Evolutionary conservation across 495 filamentous ascomycete genomes (phyloP).

Genomic region (Penicillium macrosclerotiorum): DNA sequence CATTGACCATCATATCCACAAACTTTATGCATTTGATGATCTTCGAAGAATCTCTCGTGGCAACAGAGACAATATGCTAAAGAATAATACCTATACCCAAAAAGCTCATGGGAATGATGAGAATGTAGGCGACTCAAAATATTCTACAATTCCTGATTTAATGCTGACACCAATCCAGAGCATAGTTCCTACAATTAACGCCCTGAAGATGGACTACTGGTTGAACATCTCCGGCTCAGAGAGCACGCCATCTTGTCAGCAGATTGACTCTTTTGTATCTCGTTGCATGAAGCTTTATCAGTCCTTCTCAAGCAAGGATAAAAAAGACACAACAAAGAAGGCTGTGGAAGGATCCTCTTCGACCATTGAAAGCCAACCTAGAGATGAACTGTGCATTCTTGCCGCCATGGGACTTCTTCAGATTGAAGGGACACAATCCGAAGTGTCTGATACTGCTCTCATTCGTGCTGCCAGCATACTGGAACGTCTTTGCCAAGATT

Average conservation of each 20-base stretch:
- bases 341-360: constrained; percentile 16
- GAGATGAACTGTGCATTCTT: constrained; percentile 56
- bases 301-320: constrained; percentile 6
- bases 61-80: constrained; percentile 31
- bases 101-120: constrained; percentile 23
- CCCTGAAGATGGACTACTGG: constrained; percentile 57
- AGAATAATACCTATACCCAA: constrained; percentile 37
- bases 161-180: constrained; percentile 11
- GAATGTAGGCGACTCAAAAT: constrained; percentile 26
- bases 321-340: constrained; percentile 6
- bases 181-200: constrained; percentile 48
- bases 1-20: constrained; percentile 47
- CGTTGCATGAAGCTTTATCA: constrained; percentile 49
- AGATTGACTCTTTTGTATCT: constrained; percentile 43
- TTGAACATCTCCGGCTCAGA: constrained; percentile 45
- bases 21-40: constrained; percentile 56
- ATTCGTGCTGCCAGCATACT: constrained; percentile 52
- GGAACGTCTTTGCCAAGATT: constrained; percentile 47
- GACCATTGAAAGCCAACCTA: constrained; percentile 54
- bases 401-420: constrained; percentile 55
- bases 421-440: constrained; percentile 13
- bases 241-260: constrained; percentile 26
- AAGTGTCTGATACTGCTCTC: constrained; percentile 36
- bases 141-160: not conserved
- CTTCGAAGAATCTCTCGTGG: constrained; percentile 44